These are phyloP conservation scores for Penicillium carneum DNA, from an alignment of 2,329 filamentous ascomycete species.

Conservation along the genomic window DNA sequence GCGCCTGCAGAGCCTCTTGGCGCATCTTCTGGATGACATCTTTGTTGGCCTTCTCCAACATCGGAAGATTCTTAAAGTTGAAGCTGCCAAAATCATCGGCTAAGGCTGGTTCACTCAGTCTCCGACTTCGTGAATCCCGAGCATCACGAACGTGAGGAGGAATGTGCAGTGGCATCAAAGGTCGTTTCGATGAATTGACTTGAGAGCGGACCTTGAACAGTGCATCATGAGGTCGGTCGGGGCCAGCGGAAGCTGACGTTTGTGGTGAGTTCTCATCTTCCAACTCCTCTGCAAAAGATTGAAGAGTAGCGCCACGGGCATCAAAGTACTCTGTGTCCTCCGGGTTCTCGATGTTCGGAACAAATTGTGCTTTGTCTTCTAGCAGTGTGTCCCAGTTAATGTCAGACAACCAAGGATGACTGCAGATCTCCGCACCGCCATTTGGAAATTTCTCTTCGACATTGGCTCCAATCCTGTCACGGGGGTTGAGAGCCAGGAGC, in stretches of 20 bases:
- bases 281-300: slow-evolving; percentile 91
- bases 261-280: slow-evolving; percentile 85
- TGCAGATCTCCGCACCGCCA: slow-evolving; percentile 89
- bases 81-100: slow-evolving; percentile 96
- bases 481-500: slow-evolving; percentile 83
- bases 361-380: slow-evolving; percentile 95
- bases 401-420: slow-evolving; percentile 84
- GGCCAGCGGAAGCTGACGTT: slow-evolving; percentile 69
- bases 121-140: slow-evolving; percentile 83
- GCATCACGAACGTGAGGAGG: slow-evolving; percentile 93
- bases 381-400: slow-evolving; percentile 88
- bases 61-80: slow-evolving; percentile 94
- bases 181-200: slow-evolving; percentile 85
- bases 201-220: slow-evolving; percentile 87
- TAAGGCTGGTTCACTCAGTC: slow-evolving; percentile 86
- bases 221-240: slow-evolving; percentile 91
- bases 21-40: slow-evolving; percentile 96
- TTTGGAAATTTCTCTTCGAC: slow-evolving; percentile 79
- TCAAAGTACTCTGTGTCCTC: slow-evolving; percentile 99
- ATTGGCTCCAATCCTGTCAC: slow-evolving; percentile 83
- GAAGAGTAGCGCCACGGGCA: slow-evolving; percentile 84
- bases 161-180: slow-evolving; percentile 93
- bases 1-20: slow-evolving; percentile 82
- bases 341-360: slow-evolving; percentile 88
- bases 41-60: slow-evolving; percentile 97